Evolutionary conservation across 2,329 filamentous ascomycete species (phyloP).

Genomic region (Epicoccum nigrum): DNA sequence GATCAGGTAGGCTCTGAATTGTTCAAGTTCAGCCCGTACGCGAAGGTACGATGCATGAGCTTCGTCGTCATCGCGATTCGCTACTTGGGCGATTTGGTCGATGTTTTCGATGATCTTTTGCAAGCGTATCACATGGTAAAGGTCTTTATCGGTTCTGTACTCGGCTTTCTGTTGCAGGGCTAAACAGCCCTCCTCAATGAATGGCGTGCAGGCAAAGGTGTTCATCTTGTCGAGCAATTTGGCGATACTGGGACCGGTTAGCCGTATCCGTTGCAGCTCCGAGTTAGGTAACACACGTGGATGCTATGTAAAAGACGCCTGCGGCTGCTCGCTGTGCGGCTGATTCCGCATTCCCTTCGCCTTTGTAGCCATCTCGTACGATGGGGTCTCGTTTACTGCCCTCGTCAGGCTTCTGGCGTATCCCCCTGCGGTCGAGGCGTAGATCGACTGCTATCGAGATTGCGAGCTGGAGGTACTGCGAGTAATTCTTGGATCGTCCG

Average conservation of each 20-base stretch:
- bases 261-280: background rate
- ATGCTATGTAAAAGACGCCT: slow-evolving; percentile 53
- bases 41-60: slow-evolving; percentile 40
- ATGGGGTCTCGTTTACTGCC: slow-evolving; percentile 35
- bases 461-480: slow-evolving; percentile 40
- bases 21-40: slow-evolving; percentile 41
- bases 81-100: slow-evolving; percentile 31
- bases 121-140: slow-evolving; percentile 47
- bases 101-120: slow-evolving; percentile 50
- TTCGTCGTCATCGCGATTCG: slow-evolving; percentile 25
- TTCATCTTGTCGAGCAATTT: slow-evolving; percentile 49
- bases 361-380: slow-evolving; percentile 11
- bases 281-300: slow-evolving; percentile 41
- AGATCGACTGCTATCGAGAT: slow-evolving; percentile 42
- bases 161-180: slow-evolving; percentile 41
- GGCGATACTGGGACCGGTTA: slow-evolving; percentile 39
- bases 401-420: slow-evolving; percentile 23
- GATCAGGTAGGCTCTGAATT: slow-evolving; percentile 37
- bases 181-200: slow-evolving; percentile 48
- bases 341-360: slow-evolving; percentile 31
- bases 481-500: slow-evolving; percentile 35
- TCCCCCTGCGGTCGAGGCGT: slow-evolving; percentile 35
- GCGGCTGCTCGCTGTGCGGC: slow-evolving; percentile 54
- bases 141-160: slow-evolving; percentile 44
- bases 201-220: slow-evolving; percentile 42